Base-by-base conservation (phyloP, 345 rosid genomes). In the Salix udensis region DNA sequence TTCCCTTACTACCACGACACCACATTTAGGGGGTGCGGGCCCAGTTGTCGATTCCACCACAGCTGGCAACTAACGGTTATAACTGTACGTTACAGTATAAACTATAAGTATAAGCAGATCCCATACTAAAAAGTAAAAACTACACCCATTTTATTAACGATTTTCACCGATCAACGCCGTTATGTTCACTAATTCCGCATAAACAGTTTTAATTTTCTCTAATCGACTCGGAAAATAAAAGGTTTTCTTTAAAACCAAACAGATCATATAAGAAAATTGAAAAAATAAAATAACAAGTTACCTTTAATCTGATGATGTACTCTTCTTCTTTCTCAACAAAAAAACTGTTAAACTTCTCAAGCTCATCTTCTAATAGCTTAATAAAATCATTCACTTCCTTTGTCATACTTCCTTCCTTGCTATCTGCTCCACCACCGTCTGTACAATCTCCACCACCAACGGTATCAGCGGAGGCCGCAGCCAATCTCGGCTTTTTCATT, bases 321-420 rank as follows among this genome's bases (percentile, higher is more conserved):
- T 96, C 99, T 85, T 96, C 99, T 90, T 96, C 99, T 73, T 96
- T 86, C 84, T 93, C 98, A 36, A 93, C 92, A 80, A 93, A 96
- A 86, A 96, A 93, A 5, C 86, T 44, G 71, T 96, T 96, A 84
- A 96, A 93, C 82, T 96, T 96, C 89, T 96, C 97, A 65, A 95
- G 85, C 84, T 95, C 98, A 44, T 78, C 91, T 73, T 93, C 98
- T 81, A 96, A 84, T 68, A 88, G 82, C 37, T 79, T 82, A 67
- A 88, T 84, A 77, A 96, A 93, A 85, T 91, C 89, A 66, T 82
- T 74, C 81, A 90, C 98, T 78, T 95, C 98, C 14, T 76, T 74
- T 4, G 96, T 80, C 86, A 94, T 90, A 46, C 11, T 34, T 1
- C 50, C 69, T 30, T 58, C 39, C 31, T 37, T n/a, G 21, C 83